A percentile compares a stretch with the other conserved stretches of the same genome.
phyloP scores from a whole-genome alignment of 805 yeast species.

The Metschnikowia similis region DNA sequence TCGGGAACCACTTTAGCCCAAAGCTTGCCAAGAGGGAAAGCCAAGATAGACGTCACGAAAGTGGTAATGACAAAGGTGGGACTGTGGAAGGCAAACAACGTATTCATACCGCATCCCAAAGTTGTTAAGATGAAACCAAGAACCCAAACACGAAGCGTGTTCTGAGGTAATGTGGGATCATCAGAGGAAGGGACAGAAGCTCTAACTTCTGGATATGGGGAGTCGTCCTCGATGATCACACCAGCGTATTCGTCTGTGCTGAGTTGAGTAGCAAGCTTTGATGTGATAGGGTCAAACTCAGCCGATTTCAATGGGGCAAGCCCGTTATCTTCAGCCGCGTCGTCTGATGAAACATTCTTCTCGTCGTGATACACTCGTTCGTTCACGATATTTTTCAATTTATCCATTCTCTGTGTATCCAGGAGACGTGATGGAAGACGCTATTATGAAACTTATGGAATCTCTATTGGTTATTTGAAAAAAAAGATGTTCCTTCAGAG shows the following conservation, averaged over 20 bases:
- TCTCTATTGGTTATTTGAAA: neutral
- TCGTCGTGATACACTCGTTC: constrained; percentile 11
- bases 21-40: constrained; percentile 55
- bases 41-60: constrained; percentile 54
- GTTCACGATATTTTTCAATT: constrained; percentile 12
- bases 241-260: constrained; percentile 18
- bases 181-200: constrained; percentile 54
- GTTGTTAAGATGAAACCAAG: constrained; percentile 48
- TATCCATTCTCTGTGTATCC: constrained; percentile 12
- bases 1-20: constrained; percentile 41
- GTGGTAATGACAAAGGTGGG: constrained; percentile 51
- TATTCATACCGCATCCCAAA: constrained; percentile 55
- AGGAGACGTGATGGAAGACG: neutral
- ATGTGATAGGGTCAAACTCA: constrained; percentile 17
- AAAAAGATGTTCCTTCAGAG: neutral
- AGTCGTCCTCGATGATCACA: constrained; percentile 17
- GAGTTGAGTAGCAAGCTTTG: constrained; percentile 13
- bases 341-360: constrained; percentile 10
- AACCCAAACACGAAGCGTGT: constrained; percentile 54
- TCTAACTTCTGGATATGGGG: constrained; percentile 64
- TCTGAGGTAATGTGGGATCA: constrained; percentile 46
- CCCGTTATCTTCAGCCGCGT: constrained; percentile 2
- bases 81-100: constrained; percentile 53
- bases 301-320: constrained; percentile 14
- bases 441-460: neutral